Conservation (phyloP, 225 moss, liverwort and hornwort species). For the Ulota crispa region DNA sequence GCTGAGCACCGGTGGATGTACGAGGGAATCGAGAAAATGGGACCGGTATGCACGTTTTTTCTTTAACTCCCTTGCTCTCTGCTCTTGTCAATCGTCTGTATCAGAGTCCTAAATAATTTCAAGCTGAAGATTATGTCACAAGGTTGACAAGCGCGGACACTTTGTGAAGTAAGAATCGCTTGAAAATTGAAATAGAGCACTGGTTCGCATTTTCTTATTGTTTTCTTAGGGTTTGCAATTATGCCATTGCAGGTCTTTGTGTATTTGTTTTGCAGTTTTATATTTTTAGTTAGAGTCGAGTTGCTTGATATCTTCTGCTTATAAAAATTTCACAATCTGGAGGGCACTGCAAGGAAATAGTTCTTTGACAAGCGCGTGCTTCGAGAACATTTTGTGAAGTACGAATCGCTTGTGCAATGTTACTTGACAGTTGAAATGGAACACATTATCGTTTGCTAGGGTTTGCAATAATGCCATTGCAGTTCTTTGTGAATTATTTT, state of each 20-base stretch:
- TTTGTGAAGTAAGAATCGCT: background rate
- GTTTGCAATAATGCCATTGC: too few species aligned
- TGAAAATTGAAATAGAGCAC: background rate
- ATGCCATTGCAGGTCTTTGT: too few species aligned
- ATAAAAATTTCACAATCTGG: background rate
- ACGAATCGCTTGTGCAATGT: background rate
- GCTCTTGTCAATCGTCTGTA: background rate
- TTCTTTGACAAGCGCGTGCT: background rate
- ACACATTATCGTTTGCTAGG: background rate
- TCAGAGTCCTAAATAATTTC: background rate
- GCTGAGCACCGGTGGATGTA: conserved; percentile 82
- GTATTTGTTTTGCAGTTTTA: too few species aligned
- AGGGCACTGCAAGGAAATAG: background rate
- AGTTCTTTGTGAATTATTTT: too few species aligned
- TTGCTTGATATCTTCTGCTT: background rate
- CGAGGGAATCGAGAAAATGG: conserved; percentile 79
- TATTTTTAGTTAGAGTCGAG: too few species aligned
- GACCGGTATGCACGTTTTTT: conserved; percentile 46
- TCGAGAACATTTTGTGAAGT: background rate
- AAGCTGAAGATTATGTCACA: background rate
- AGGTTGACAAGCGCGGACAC: background rate
- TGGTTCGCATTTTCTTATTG: background rate
- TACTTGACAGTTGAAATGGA: background rate
- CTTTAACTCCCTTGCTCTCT: too few species aligned
- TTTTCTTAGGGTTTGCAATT: background rate